Conservation (phyloP, 805 yeast genomes). For the Starmera dryadoides region DNA sequence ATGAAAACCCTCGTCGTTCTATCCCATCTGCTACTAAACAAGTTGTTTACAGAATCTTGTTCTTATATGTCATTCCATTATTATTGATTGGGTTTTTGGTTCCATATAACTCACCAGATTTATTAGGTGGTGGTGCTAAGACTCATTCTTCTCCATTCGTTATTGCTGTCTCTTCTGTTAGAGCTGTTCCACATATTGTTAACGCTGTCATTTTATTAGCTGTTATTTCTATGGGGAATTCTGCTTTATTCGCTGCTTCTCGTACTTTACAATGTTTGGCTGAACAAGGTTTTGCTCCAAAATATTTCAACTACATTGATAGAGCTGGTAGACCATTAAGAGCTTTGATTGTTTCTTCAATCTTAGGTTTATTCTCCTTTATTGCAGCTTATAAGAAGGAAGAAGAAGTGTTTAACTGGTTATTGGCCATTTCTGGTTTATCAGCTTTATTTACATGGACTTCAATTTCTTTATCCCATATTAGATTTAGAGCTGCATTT, state of each 20-base stretch:
- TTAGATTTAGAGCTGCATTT: constrained; percentile 54
- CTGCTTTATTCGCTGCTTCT: constrained; percentile 67
- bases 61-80: constrained; percentile 49
- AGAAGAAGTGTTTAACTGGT: constrained; percentile 58
- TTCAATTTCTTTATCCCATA: constrained; percentile 46
- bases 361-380: constrained; percentile 56
- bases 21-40: constrained; percentile 61
- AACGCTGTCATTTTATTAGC: constrained; percentile 69
- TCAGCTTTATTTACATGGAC: constrained; percentile 60
- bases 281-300: constrained; percentile 64
- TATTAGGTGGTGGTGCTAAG: constrained; percentile 46
- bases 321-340: constrained; percentile 52
- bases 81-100: constrained; percentile 50
- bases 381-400: constrained; percentile 57
- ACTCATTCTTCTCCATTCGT: constrained; percentile 68
- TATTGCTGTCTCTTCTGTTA: constrained; percentile 55
- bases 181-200: constrained; percentile 63
- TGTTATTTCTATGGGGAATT: constrained; percentile 70
- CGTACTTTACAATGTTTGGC: constrained; percentile 64
- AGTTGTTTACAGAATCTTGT: constrained; percentile 55
- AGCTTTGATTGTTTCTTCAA: constrained; percentile 41
- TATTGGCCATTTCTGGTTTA: constrained; percentile 53
- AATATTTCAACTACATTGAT: constrained; percentile 42
- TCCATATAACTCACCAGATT: constrained; percentile 45
- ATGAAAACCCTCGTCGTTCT: constrained; percentile 48